A percentile compares a stretch with the other conserved stretches of the same genome.
phyloP scores from a whole-genome alignment of 805 yeast species.

The Lipomyces mesembrius region DNA sequence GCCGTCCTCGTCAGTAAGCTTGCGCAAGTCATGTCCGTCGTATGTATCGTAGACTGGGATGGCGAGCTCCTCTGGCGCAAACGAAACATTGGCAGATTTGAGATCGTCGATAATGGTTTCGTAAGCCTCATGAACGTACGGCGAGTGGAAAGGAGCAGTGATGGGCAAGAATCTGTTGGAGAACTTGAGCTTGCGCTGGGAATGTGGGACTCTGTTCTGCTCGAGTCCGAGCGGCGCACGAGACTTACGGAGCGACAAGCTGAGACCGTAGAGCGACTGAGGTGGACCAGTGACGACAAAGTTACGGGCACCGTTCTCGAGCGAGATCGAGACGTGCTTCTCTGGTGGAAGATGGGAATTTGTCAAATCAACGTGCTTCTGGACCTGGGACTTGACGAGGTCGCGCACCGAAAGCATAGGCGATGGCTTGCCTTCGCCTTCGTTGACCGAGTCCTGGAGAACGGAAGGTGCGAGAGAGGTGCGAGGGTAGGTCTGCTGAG shows the following conservation, averaged over 20 bases:
- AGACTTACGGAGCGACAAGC: slow-evolving; percentile 86
- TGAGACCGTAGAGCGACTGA: slow-evolving; percentile 94
- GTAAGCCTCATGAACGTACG: slow-evolving; percentile 74
- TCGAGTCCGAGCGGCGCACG: slow-evolving; percentile 94
- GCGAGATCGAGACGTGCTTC: slow-evolving; percentile 86
- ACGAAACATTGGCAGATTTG: slow-evolving; percentile 56
- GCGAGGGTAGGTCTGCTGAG: slow-evolving; percentile 86
- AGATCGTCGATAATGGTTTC: slow-evolving; percentile 69
- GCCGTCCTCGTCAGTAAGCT: slow-evolving; percentile 45
- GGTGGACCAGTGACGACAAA: slow-evolving; percentile 98
- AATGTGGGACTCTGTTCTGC: slow-evolving; percentile 91
- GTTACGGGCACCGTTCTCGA: slow-evolving; percentile 94
- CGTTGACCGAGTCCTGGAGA: slow-evolving; percentile 86
- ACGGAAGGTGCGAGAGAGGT: slow-evolving; percentile 93
- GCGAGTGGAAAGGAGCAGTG: slow-evolving; percentile 96
- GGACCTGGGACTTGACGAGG: slow-evolving; percentile 77
- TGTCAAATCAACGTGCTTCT: slow-evolving; percentile 78
- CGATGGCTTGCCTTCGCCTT: slow-evolving; percentile 95
- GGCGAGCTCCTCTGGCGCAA: slow-evolving; percentile 58
- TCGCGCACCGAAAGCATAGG: slow-evolving; percentile 97
- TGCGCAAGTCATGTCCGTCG: slow-evolving; percentile 78
- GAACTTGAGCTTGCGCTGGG: slow-evolving; percentile 92
- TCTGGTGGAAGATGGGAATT: slow-evolving; percentile 91
- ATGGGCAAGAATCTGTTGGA: slow-evolving; percentile 94
- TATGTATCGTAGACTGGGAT: slow-evolving; percentile 93